Base-by-base conservation (phyloP, 306 rosid species). In the Myrica gale region DNA sequence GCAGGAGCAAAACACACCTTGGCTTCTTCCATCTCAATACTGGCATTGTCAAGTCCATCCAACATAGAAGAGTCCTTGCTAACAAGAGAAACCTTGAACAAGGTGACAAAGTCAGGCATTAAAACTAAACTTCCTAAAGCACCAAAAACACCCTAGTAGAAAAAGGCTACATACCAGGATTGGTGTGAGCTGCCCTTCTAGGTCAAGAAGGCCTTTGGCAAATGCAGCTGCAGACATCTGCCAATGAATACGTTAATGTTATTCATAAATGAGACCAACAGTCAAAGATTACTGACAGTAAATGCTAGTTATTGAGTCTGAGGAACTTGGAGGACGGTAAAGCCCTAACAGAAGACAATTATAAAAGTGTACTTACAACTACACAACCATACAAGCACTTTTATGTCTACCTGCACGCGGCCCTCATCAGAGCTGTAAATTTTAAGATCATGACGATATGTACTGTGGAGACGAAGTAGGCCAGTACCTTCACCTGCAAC, bases 191-290 rank as follows among this genome's bases (percentile, higher is more conserved):
- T 87, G 97, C 72, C 99, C 99, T 83, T 95, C 99, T 32, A 95
- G 88, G 86, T 95, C 99, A 81, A 95, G 99, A 54, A 95, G 96
- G 78, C 99, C 99, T 85, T 95, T 95, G 79, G 99, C 99, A 89
- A 95, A 95, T 79, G 97, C 99, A 83, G 99, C 99, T 44, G 99
- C 97, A 85, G 99, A 95, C 99, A 95, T 95, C 99, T 95, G 88
- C 78, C 79, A 79, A 85, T 63, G 84, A 51, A 81, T 68, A 70
- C 46, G 58, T 67, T 69, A 71, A 81, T 42, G 78, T 60, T 32
- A 85, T 54, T 74, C 15, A 57, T 60, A 26, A 41, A 72, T 75
- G 74, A 76, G 72, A 79, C 74, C 71, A 76, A 82, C 37, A 75
- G 43, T 56, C 69, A 44, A 73, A 41, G 55, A 41, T 48, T 55